These are phyloP conservation scores for Myrmaecium sp. DNA, from an alignment of 2,329 filamentous ascomycete species.

Conservation along the genomic window DNA sequence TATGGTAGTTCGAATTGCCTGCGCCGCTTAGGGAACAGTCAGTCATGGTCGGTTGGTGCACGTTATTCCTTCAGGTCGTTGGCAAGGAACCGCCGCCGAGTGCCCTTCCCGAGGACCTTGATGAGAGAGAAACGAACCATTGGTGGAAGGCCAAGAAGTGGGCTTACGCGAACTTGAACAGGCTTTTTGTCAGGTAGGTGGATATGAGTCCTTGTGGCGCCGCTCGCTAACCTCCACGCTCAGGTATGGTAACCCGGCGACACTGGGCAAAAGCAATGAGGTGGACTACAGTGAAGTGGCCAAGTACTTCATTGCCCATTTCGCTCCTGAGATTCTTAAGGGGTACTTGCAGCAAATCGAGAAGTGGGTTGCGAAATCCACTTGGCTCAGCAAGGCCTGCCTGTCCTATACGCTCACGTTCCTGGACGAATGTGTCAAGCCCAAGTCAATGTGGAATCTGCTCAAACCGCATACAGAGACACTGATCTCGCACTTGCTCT, in stretches of 20 bases:
- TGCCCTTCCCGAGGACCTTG: slow-evolving; percentile 61
- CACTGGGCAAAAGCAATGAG: slow-evolving; percentile 54
- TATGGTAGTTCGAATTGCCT: slow-evolving; percentile 64
- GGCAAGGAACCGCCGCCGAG: slow-evolving; percentile 66
- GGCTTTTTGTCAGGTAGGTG: slow-evolving; percentile 72
- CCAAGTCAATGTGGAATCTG: slow-evolving; percentile 91
- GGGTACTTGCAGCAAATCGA: slow-evolving; percentile 89
- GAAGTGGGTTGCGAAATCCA: slow-evolving; percentile 88
- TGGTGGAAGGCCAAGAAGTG: slow-evolving; percentile 99
- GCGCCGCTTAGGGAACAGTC: slow-evolving; percentile 60
- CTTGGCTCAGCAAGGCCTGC: slow-evolving; percentile 89
- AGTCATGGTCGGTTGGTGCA: slow-evolving; percentile 88
- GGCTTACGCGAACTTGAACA: slow-evolving; percentile 95
- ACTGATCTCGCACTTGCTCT: slow-evolving; percentile 84
- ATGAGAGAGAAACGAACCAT: slow-evolving; percentile 82
- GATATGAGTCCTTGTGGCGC: background rate
- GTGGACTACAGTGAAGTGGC: slow-evolving; percentile 68
- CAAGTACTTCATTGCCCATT: slow-evolving; percentile 77
- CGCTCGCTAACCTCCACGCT: slow-evolving; percentile 7
- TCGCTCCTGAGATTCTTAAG: slow-evolving; percentile 92
- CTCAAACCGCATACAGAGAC: slow-evolving; percentile 87
- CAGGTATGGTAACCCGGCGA: slow-evolving; percentile 78
- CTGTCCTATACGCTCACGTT: slow-evolving; percentile 88
- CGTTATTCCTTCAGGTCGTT: slow-evolving; percentile 80
- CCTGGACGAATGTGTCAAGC: slow-evolving; percentile 91